Base-by-base conservation (phyloP, 2,329 filamentous ascomycete genomes). In the Ceratocystis eucalypticola region DNA sequence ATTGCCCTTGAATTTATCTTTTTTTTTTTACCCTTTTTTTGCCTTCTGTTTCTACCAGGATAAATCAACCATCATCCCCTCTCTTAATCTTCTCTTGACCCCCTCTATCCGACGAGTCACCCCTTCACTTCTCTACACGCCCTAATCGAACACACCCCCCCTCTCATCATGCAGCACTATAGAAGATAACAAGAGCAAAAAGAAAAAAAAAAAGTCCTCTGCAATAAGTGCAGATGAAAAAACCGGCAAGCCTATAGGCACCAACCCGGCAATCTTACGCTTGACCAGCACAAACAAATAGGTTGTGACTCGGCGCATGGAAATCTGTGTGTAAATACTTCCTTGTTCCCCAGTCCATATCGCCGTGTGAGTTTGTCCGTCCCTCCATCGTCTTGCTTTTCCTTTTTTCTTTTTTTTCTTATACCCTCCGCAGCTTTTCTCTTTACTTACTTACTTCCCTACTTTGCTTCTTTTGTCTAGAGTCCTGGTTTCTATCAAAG, bases 351-450 rank as follows among this genome's bases (percentile, higher is more conserved):
- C 55, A 44, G 61, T 12, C 61, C 37, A 44, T 62, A 44, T 33
- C 61, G 22, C 20, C 61, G 10, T 45, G 61, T 46, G 37, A 6
- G 2, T 45, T 62, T 62, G 12, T 45, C 22, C 22, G n/a, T 62
- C 37, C 30, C 30, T 44, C 30, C 44, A 45, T 64, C 45, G n/a
- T 53, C 25, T 53, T 64, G 44, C 28, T n/a, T 57, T 65, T 41
- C 25, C 22, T 28, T 59, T 59, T 65, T 65, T 61, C 41, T 22
- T 61, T 61, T 61, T 65, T 65, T 62, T 10, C 50, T n/a, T 25
- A 7, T 50, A 20, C 28, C 28, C 45, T 64, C 17, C 1, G 5
- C 45, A 33, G 48, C n/a, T 17, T 53, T 64, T 33, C 10, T 17
- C 25, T 20, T 22, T 22, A 22, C 22, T 50, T 33, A 12, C 12